Evolutionary conservation across 1,284 basidiomycete genomes (phyloP), one percentile per base, ranked within the genome.

Genomic region (Cutaneotrichosporon dermatis): DNA sequence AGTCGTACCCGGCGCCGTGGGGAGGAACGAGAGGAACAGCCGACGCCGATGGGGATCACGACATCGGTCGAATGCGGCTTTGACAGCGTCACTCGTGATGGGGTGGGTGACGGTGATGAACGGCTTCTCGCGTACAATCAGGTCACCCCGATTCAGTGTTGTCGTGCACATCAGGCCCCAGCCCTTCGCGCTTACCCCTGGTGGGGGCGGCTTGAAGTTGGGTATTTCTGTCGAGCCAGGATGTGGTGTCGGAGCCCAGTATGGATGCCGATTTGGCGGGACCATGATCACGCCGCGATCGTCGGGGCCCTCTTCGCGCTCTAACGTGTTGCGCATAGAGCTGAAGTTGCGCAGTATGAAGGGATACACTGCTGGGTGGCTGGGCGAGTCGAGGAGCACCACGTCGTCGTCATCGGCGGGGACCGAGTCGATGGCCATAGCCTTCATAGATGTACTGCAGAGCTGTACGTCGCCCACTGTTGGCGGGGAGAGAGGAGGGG

Each of bases 111-210:
- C 15, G 5, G 37, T 25, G 34, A 51, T 6, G 6, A 57, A 39
- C 6, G 55, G 55, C 34, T 25, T 33, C 55, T 57, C 55, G 41
- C 35, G 42, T 7, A 57, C 6, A 15, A 57, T 51, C 3, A 51
- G n/a, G 9, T 50, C 39, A 2, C 48, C 54, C 9, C 49, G 40
- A 33, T 44, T 9, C 15, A 56, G 43, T 8, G 13, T 55, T 6
- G 25, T n/a, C 7, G 45, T 41, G 6, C 13, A 13, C 13, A 44
- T 44, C n/a, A 44, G 43, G 9, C 43, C 43, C 43, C 43, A 44
- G 6, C 43, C 43, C n/a, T 44, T 44, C 6, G 13, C 13, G 43
- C 13, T 5, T 8, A 8, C 6, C 6, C 6, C 43, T 8, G 43
- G 43, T 15, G 13, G n/a, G 6, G 13, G n/a, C 4, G 43, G 43